Evolutionary conservation across 805 yeast species (phyloP), one percentile per base, ranked within the genome.

Genomic region (Millerozyma miso): DNA sequence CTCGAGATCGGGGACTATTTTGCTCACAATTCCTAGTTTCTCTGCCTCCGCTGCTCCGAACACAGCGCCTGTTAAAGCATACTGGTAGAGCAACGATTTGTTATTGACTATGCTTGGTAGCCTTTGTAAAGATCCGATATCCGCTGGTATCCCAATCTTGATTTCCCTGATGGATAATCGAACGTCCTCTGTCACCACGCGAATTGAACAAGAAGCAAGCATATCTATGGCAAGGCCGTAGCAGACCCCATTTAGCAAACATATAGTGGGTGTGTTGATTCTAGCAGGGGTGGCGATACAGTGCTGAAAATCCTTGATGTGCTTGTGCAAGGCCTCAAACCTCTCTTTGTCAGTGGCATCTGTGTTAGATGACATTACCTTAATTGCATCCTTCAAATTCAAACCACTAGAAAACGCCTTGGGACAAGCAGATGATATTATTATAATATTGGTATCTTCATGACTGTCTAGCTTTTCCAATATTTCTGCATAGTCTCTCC

Each of bases 101-200:
- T 82, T 82, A 35, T 73, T 73, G 15, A 74, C 73, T 1, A 81
- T 43, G 15, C 56, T 54, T 4, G 87, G 83, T 44, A 84, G 54
- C 55, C 91, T 70, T 61, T 85, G 90, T 44, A 85, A 66, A 1
- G 86, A 73, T 3, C 95, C 95, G 54, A 85, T 83, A 57, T 86
- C 93, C 1, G 93, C 89, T 32, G 86, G 76, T 56, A 86, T 71
- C 2, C 91, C 93, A 41, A 85, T 70, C 47, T 80, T 77, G 46
- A 85, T 79, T 62, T 85, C 95, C 43, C 83, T 76, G 43, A 86
- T 76, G 34, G 84, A 73, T 49, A 83, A 70, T 33, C 55, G 62
- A 12, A 77, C 73, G 48, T 76, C 83, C 23, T 63, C 62, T 3
- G 80, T 63, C 8, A 80, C 79, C 10, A 81, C 58, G 40, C 90